Evolutionary conservation across 1,139 yeast species (phyloP).

Genomic region (Pneumocystis wakefieldiae): DNA sequence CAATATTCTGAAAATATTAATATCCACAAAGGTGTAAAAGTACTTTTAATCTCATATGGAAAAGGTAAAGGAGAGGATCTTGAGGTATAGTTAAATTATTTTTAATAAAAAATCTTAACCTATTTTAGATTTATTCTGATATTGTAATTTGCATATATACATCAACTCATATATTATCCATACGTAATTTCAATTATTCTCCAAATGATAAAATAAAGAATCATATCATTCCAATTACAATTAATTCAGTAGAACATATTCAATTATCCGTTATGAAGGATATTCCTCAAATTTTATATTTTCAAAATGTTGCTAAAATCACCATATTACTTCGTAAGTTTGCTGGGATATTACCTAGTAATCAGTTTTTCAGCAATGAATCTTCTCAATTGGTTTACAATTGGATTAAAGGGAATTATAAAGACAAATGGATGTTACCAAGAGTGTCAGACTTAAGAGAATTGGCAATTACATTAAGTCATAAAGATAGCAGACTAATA

Average conservation of each 20-base stretch:
- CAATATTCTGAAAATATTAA: not conserved
- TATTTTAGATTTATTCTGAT: not conserved
- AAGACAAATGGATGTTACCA: not conserved
- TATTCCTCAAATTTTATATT: not conserved
- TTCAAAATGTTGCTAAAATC: not conserved
- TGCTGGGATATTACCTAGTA: not conserved
- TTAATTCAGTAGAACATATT: slow-evolving; percentile 2
- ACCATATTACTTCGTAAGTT: not conserved
- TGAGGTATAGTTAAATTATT: not conserved
- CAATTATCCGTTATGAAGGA: not conserved
- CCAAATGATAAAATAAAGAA: not conserved
- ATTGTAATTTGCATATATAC: not conserved
- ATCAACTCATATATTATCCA: not conserved
- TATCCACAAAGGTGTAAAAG: not conserved
- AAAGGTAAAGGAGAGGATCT: not conserved
- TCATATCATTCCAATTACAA: not conserved
- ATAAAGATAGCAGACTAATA: not conserved
- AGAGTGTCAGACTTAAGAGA: not conserved
- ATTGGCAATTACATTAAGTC: not conserved
- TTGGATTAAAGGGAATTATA: not conserved
- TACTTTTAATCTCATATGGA: not conserved
- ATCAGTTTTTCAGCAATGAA: not conserved
- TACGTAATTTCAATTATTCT: not conserved
- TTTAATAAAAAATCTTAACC: not conserved
- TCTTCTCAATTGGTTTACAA: not conserved